These are phyloP conservation scores for Pseudogymnoascus sp. DNA, from an alignment of 2,329 filamentous ascomycete genomes.

Conservation along the genomic window DNA sequence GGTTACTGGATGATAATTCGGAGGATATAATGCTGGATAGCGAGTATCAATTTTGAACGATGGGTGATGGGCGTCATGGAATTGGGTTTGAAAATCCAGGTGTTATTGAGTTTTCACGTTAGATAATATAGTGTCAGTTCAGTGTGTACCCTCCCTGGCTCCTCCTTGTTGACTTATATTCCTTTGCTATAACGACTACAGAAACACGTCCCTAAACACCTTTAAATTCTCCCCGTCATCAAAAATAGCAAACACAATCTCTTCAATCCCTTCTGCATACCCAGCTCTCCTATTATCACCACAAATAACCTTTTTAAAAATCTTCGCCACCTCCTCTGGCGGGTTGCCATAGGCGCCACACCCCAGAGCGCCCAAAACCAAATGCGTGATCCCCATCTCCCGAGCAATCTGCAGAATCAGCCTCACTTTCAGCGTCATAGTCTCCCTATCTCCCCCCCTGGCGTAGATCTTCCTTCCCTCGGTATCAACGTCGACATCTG, in stretches of 20 bases:
- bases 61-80: neutral
- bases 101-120: neutral
- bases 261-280: slow-evolving; percentile 54
- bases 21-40: neutral
- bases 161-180: neutral
- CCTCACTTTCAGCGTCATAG: slow-evolving; percentile 24
- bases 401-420: slow-evolving; percentile 32
- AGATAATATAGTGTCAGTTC: neutral
- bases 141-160: neutral
- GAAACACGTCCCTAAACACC: slow-evolving; percentile 38
- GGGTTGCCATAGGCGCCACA: slow-evolving; percentile 63
- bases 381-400: slow-evolving; percentile 44
- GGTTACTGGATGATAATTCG: neutral
- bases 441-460: slow-evolving; percentile 23
- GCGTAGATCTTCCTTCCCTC: slow-evolving; percentile 12
- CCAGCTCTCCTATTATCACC: slow-evolving; percentile 51
- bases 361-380: slow-evolving; percentile 62
- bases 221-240: slow-evolving; percentile 43
- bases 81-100: neutral
- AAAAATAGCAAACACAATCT: slow-evolving; percentile 56
- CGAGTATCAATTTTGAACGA: neutral
- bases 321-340: slow-evolving; percentile 49
- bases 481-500: slow-evolving; percentile 11
- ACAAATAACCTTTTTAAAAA: slow-evolving; percentile 50
- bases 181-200: slow-evolving; percentile 14